Evolutionary conservation across 108 stramenopile species (phyloP).

Genomic region (Pinguiococcus pyrenoidosus): DNA sequence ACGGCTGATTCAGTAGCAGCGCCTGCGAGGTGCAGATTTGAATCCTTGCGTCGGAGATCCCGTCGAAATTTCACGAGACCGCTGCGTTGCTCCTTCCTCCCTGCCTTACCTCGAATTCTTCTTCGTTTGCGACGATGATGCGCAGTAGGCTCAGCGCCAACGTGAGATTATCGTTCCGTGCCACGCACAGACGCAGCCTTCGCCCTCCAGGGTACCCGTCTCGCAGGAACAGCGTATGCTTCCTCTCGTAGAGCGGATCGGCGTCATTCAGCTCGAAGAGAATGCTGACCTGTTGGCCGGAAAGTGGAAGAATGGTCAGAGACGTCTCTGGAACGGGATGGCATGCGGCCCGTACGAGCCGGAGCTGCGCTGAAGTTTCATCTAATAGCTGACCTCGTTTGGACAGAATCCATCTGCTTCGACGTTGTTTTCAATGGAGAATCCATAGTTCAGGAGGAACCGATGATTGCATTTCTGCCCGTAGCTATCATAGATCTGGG

Average conservation of each 20-base stretch:
- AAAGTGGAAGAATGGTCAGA: background rate
- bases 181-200: background rate
- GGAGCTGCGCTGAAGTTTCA: background rate
- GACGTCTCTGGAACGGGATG: background rate
- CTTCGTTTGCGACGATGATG: constrained; percentile 17
- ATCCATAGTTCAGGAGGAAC: constrained; percentile 98
- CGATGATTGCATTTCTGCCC: constrained; percentile 99
- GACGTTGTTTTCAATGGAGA: constrained; percentile 89
- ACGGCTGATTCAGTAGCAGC: background rate
- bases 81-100: background rate
- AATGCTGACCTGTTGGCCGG: background rate
- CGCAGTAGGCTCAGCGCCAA: background rate
- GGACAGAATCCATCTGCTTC: constrained; percentile 95
- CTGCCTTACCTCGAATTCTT: constrained; percentile 16
- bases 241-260: too few species aligned
- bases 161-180: background rate
- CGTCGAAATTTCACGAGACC: too few species aligned
- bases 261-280: too few species aligned
- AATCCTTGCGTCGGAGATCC: too few species aligned
- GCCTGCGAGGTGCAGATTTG: too few species aligned
- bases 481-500: constrained; percentile 94
- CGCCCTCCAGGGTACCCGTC: background rate
- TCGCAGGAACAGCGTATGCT: too few species aligned
- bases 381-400: constrained; percentile 66
- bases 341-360: too few species aligned